A percentile compares a stretch with the other conserved stretches of the same genome.
Conservation (phyloP, 192 early-diverging fungal species). For the Coemansia guatemalensis region DNA sequence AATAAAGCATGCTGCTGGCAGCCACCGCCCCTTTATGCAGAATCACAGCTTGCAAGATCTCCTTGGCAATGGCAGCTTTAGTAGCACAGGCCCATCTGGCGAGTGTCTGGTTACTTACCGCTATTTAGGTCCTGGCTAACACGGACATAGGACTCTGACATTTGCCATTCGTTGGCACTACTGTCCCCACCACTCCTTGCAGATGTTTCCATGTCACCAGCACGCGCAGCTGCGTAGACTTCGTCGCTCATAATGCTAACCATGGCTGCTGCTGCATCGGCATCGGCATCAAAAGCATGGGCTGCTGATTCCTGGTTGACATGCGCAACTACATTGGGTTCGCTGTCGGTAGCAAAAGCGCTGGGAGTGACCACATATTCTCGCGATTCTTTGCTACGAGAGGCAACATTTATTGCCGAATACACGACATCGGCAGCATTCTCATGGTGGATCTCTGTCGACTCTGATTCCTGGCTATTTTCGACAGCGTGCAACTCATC, state of each 20-base stretch:
- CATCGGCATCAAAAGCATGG: background rate
- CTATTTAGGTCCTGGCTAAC: slow-evolving; percentile 7
- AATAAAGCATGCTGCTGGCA: no score
- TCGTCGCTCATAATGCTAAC: background rate
- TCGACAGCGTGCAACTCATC: slow-evolving; percentile 42
- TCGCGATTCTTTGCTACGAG: background rate
- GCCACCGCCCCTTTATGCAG: no score
- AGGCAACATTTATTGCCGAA: no score
- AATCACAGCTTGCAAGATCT: no score
- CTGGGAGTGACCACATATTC: slow-evolving; percentile 41
- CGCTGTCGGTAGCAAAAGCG: slow-evolving; percentile 22
- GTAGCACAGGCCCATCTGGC: no score
- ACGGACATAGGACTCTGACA: slow-evolving; percentile 39
- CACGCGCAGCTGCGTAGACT: slow-evolving; percentile 7
- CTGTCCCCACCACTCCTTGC: background rate
- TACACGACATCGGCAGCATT: slow-evolving; percentile 11
- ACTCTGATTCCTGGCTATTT: slow-evolving; percentile 2
- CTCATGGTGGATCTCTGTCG: background rate
- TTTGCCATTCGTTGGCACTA: background rate
- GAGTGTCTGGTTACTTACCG: background rate
- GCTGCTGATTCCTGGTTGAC: slow-evolving; percentile 18
- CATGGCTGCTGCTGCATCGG: slow-evolving; percentile 1
- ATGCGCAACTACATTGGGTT: slow-evolving; percentile 16
- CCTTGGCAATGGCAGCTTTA: no score
- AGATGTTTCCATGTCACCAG: background rate